Base-by-base conservation (phyloP, 1,284 basidiomycete species). In the Taiwanofungus camphoratus region DNA sequence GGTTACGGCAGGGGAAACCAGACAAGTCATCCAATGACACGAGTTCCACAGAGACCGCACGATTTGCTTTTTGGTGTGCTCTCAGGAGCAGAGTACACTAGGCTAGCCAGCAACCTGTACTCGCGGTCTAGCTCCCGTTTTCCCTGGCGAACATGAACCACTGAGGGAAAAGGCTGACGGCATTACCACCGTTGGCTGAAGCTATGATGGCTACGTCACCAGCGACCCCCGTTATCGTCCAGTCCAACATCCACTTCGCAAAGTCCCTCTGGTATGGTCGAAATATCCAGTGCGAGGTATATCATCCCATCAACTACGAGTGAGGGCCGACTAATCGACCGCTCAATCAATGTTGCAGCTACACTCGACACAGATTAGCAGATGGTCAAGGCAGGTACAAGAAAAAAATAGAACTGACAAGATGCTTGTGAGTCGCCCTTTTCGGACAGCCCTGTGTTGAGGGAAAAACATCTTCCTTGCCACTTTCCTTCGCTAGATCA, bases 221-320 rank as follows among this genome's bases (percentile, higher is more conserved):
- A 0, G 70, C 68, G 4, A 69, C 56, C 54, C 2, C 66, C 67
- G 33, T 63, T 60, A 34, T 72, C 70, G 23, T 62, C 50, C 8
- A 75, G 40, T 13, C 42, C 52, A 22, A 75, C 65, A 22, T 69
- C 59, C 20, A 72, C 53, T 33, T 65, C 61, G 26, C 55, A 59
- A 36, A 61, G 66, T 3, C 65, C 67, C 18, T 54, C 51, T 2
- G 71, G 66, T 4, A 72, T 54, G 18, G 55, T 35, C 11, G 50
- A 35, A 2, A 52, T 54, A 16, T 63, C 53, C 32, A 74, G 55
- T 11, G 41, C 50, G 31, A 60, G 63, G 47, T 70, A 75, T 4
- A 49, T 49, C 5, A 61, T 57, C 0, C 61, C 65, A 40, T 70
- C 67, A 21, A 71, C 40, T 1, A 54, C 51, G 3, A 69, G 55